phyloP scores from a whole-genome alignment of 1,284 basidiomycete species.

The Ustilago curta region DNA sequence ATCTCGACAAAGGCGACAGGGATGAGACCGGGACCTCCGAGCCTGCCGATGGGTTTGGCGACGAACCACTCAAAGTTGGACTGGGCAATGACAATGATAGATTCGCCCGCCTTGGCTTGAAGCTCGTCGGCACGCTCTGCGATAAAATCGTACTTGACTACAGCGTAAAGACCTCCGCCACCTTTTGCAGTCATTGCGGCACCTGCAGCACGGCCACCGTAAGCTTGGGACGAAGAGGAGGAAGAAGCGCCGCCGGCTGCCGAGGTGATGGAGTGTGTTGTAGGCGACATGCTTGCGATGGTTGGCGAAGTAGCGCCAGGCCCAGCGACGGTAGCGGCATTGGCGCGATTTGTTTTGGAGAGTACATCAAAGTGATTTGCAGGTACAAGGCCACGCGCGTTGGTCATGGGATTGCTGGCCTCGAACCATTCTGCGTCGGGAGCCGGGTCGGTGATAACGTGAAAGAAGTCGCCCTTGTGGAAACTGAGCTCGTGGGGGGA shows the following conservation, averaged over 20 bases:
- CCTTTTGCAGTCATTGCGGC: conserved; percentile 58
- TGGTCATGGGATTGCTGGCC: conserved; percentile 80
- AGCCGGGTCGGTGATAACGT: conserved; percentile 82
- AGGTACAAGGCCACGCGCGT: conserved; percentile 90
- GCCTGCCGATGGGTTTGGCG: conserved; percentile 88
- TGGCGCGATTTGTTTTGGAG: conserved; percentile 57
- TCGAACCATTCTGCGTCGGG: conserved; percentile 70
- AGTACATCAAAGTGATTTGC: conserved; percentile 79
- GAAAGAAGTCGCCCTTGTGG: conserved; percentile 95
- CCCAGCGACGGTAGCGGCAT: conserved; percentile 30
- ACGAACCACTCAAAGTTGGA: conserved; percentile 73
- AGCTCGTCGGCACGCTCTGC: conserved; percentile 97
- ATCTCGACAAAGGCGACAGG: conserved; percentile 97
- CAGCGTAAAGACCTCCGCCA: conserved; percentile 77
- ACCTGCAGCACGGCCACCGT: conserved; percentile 40
- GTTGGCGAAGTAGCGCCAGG: conserved; percentile 40
- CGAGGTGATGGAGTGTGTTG: conserved; percentile 8
- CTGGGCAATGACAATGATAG: conserved; percentile 76
- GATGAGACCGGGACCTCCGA: conserved; percentile 95
- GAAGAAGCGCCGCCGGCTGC: conserved; percentile 9
- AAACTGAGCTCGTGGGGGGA: conserved; percentile 90
- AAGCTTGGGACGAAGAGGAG: conserved; percentile 29
- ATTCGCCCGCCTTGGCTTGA: conserved; percentile 91
- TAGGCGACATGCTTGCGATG: conserved; percentile 44
- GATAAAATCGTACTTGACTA: conserved; percentile 93